Evolutionary conservation across 73 alveolate genomes (phyloP), one percentile per base, ranked within the genome.

Genomic region (Paramecium biaurelia): DNA sequence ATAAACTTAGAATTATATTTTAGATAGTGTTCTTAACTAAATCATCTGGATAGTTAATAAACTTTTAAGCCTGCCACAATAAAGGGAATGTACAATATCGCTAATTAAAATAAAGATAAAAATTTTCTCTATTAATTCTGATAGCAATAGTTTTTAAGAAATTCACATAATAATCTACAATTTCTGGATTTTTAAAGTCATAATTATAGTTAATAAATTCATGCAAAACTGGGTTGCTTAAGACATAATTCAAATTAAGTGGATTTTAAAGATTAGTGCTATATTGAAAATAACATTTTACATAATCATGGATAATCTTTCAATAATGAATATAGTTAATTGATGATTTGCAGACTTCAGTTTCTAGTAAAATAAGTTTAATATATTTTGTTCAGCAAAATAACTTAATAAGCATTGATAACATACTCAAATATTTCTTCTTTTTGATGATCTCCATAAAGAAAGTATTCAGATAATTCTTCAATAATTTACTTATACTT

Each of bases 161-260:
- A 12, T 94, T 70, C 3, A 92, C 92, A 85, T 88, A 95, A 67
- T 93, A 90, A 59, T 95, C 98, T 26, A 86, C 93, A n/a, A 93
- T 85, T 49, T 95, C 98, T 21, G 93, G 95, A 82, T 93, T 96
- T 35, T 84, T 76, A 23, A 92, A 93, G 86, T 95, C 95, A 56
- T 85, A 92, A 32, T 49, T 34, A 82, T 85, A 92, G 12, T 86
- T 53, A 35, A 95, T 93, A n/a, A 95, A 68, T 34, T 92, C 92
- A 24, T 85, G 72, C 67, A 92, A 85, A 74, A 93, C 92, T 11
- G 94, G 93, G 53, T 95, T 95, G 63, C 94, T 74, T 26, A 93
- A 76, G 9, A 93, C 37, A 47, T 88, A 86, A 21, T 26, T 85
- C 14, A 41, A 23, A 30, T 43, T 76, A 28, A 56, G 70, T 89